Evolutionary conservation across 805 yeast species (phyloP).

Genomic region (Saccharomycopsis amapae): DNA sequence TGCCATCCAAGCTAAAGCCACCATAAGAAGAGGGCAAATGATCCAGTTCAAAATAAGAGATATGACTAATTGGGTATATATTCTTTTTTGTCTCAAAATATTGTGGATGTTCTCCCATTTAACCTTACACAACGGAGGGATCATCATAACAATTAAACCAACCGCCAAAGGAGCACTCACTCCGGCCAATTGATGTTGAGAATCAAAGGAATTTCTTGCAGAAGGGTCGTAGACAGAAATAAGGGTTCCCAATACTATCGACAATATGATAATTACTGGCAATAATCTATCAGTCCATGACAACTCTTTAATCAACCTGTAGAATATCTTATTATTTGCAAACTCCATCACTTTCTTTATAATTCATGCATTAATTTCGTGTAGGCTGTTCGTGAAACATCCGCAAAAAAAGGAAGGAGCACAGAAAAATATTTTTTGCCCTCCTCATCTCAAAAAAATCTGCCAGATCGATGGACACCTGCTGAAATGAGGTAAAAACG

Average conservation of each 20-base stretch:
- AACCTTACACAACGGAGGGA: conserved; percentile 49
- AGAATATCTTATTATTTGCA: too few species aligned
- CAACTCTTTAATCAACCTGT: background rate
- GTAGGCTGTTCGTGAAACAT: too few species aligned
- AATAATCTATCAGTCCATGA: conserved; percentile 29
- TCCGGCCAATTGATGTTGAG: conserved; percentile 29
- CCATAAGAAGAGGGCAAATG: conserved; percentile 49
- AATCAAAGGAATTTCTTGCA: conserved; percentile 32
- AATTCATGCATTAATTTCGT: too few species aligned
- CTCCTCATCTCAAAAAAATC: too few species aligned
- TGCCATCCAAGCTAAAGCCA: conserved; percentile 47
- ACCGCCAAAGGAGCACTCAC: conserved; percentile 42
- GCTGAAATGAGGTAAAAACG: too few species aligned
- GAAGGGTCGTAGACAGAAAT: conserved; percentile 37
- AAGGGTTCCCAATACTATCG: conserved; percentile 34
- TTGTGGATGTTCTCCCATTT: conserved; percentile 40
- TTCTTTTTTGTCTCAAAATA: conserved; percentile 24
- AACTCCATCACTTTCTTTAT: too few species aligned
- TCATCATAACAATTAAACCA: conserved; percentile 50
- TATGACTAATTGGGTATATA: conserved; percentile 30
- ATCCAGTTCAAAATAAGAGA: conserved; percentile 48
- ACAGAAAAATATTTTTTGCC: too few species aligned
- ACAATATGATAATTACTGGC: conserved; percentile 31
- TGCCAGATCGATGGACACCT: too few species aligned
- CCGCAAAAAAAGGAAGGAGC: too few species aligned